phyloP scores from a whole-genome alignment of 2,329 filamentous ascomycete genomes.

The Colletotrichum aenigma region DNA sequence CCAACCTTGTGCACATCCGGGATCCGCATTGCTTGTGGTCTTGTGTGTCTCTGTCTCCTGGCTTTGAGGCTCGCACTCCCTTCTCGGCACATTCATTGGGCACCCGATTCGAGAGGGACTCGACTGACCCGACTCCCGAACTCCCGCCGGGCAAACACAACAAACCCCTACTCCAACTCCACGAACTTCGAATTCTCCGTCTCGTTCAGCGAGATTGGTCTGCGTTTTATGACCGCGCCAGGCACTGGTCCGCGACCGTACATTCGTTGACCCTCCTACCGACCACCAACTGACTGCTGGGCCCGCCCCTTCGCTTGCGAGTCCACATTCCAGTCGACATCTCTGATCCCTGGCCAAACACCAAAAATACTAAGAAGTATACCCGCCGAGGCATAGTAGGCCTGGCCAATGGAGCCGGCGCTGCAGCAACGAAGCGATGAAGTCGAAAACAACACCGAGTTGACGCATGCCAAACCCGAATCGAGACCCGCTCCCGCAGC shows the following conservation, averaged over 20 bases:
- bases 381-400: neutral
- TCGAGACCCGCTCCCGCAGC: conserved; percentile 4
- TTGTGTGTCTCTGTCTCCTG: neutral
- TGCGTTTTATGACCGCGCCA: conserved; percentile 8
- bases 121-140: conserved; percentile 1
- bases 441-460: conserved; percentile 13
- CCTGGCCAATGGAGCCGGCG: conserved; percentile 18
- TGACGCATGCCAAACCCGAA: conserved; percentile 18
- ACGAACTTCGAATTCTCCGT: neutral
- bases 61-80: neutral
- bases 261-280: conserved; percentile 10
- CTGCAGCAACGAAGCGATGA: conserved; percentile 17
- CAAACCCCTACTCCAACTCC: neutral
- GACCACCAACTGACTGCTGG: neutral
- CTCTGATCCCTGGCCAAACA: neutral
- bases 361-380: neutral
- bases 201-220: conserved; percentile 1
- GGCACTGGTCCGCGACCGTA: neutral
- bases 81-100: conserved; percentile 7
- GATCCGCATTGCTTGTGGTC: conserved; percentile 14
- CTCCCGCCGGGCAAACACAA: neutral
- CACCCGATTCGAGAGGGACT: neutral
- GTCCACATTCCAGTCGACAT: conserved; percentile 16
- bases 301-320: neutral
- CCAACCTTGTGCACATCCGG: conserved; percentile 19